These are phyloP conservation scores for Plasmodium blacklocki DNA, from an alignment of 169 alveolate genomes.

Conservation along the genomic window DNA sequence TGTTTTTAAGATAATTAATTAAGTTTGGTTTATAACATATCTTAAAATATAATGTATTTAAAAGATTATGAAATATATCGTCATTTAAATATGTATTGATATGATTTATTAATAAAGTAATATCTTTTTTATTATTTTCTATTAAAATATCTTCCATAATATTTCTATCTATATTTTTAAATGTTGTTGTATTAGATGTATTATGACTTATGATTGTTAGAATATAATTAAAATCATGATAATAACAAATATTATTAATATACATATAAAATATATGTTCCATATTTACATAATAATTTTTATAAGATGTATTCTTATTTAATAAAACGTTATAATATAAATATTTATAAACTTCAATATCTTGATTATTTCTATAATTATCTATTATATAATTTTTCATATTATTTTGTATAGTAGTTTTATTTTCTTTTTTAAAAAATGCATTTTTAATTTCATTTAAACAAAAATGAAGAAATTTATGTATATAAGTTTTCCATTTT, in stretches of 20 bases:
- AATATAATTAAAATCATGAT: slow-evolving; percentile 42
- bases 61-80: slow-evolving; percentile 12
- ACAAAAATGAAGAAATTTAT: slow-evolving; percentile 25
- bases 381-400: background rate
- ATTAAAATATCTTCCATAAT: background rate
- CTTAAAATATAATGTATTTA: slow-evolving; percentile 29
- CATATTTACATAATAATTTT: slow-evolving; percentile 49
- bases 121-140: slow-evolving; percentile 16
- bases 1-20: slow-evolving; percentile 9
- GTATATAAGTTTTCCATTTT: slow-evolving; percentile 19
- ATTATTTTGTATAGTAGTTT: background rate
- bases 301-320: slow-evolving; percentile 22
- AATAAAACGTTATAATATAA: slow-evolving; percentile 14
- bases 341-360: slow-evolving; percentile 25
- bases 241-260: slow-evolving; percentile 48
- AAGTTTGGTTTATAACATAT: slow-evolving; percentile 20
- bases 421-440: slow-evolving; percentile 23
- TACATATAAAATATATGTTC: slow-evolving; percentile 58
- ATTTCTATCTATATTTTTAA: background rate
- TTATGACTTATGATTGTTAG: background rate
- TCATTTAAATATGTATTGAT: slow-evolving; percentile 53
- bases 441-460: slow-evolving; percentile 71
- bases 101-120: slow-evolving; percentile 38
- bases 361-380: slow-evolving; percentile 5
- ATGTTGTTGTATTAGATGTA: background rate